Conservation (phyloP, 2,329 filamentous ascomycete genomes). For the Ophiostoma perfectum region DNA sequence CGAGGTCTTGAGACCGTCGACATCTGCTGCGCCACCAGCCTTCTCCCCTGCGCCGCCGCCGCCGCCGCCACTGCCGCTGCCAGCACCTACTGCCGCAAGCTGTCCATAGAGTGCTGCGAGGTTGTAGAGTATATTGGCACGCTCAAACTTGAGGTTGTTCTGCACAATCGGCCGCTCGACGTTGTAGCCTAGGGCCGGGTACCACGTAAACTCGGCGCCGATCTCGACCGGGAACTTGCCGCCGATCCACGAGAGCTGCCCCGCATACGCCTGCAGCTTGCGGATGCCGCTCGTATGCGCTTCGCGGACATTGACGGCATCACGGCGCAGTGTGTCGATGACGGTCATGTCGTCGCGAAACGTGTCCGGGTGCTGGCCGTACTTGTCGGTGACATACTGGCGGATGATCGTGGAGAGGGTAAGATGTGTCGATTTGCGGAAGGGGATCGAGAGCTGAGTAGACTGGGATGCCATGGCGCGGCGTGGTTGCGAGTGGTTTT, state of each 20-base stretch:
- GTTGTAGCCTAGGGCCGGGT: slow-evolving; percentile 87
- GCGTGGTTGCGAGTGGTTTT: neutral
- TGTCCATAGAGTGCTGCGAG: slow-evolving; percentile 91
- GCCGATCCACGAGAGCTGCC: slow-evolving; percentile 85
- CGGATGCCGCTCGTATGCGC: slow-evolving; percentile 79
- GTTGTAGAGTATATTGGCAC: slow-evolving; percentile 90
- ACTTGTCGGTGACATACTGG: slow-evolving; percentile 94
- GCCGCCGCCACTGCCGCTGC: neutral
- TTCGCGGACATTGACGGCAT: slow-evolving; percentile 85
- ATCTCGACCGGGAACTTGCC: slow-evolving; percentile 96
- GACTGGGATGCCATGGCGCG: slow-evolving; percentile 8
- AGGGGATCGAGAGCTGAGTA: slow-evolving; percentile 42
- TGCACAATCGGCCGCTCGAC: slow-evolving; percentile 63
- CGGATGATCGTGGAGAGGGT: slow-evolving; percentile 78
- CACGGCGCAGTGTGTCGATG: slow-evolving; percentile 74
- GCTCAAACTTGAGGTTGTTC: slow-evolving; percentile 71
- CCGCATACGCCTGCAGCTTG: slow-evolving; percentile 86
- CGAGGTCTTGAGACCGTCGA: slow-evolving; percentile 79
- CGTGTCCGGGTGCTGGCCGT: slow-evolving; percentile 98
- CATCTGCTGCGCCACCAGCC: slow-evolving; percentile 64
- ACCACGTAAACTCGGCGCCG: slow-evolving; percentile 94
- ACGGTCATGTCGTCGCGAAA: slow-evolving; percentile 80
- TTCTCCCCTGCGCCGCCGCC: neutral
- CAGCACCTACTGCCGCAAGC: slow-evolving; percentile 55
- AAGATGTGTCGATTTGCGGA: slow-evolving; percentile 76